These are phyloP conservation scores for Casuarina cunninghamiana DNA, from an alignment of 306 rosid species.

Conservation along the genomic window DNA sequence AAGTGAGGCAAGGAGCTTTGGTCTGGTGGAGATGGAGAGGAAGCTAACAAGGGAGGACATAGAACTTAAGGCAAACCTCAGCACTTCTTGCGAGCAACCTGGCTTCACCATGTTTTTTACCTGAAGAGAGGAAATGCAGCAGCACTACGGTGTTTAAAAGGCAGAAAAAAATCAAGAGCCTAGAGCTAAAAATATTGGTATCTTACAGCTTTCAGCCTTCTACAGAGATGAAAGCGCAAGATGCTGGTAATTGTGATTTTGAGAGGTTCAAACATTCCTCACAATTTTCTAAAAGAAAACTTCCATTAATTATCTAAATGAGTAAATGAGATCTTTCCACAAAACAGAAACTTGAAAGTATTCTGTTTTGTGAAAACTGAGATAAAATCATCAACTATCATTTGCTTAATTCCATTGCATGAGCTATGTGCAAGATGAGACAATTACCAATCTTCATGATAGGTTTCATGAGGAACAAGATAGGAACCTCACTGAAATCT, in stretches of 20 bases:
- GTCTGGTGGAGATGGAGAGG: constrained; percentile 3
- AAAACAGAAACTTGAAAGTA: background rate
- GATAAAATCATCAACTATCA: background rate
- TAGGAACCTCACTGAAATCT: background rate
- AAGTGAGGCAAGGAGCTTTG: constrained; percentile 14
- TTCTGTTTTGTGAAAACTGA: background rate
- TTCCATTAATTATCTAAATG: background rate
- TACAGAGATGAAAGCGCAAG: background rate
- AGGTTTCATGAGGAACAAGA: background rate
- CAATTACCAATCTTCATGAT: background rate
- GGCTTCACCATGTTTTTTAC: constrained; percentile 17
- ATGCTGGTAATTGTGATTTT: background rate
- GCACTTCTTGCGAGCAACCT: constrained; percentile 23
- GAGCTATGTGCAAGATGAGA: background rate
- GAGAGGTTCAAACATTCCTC: background rate
- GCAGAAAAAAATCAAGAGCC: background rate
- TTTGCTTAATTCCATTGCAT: background rate
- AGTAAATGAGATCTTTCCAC: background rate
- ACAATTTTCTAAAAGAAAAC: background rate
- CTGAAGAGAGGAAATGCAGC: constrained; percentile 8
- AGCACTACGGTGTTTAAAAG: background rate
- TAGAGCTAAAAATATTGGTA: background rate
- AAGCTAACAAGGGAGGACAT: constrained; percentile 10
- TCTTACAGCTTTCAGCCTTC: background rate
- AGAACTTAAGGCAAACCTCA: constrained; percentile 12